Conservation (phyloP, 768 basidiomycete genomes). For the Russula lepida region DNA sequence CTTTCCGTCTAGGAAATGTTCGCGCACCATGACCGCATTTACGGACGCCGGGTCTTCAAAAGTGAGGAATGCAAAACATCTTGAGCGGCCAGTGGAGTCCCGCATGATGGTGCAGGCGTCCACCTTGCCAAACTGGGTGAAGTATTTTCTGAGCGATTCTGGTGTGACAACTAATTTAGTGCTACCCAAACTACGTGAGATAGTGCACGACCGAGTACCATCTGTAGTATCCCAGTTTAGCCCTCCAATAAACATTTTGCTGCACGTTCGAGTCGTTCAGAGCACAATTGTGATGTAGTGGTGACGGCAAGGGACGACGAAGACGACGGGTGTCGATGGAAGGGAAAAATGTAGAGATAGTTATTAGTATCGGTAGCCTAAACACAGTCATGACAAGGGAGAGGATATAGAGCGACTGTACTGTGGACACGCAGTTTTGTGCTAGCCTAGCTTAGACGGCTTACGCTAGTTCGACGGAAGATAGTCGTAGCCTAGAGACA, state of each 20-base stretch:
- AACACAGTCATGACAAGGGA: constrained; percentile 48
- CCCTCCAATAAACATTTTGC: constrained; percentile 99
- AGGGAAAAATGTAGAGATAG: constrained; percentile 40
- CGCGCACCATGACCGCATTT: constrained; percentile 87
- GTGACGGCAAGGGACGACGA: constrained; percentile 10
- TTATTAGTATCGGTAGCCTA: constrained; percentile 73
- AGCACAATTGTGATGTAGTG: constrained; percentile 12
- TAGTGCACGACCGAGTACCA: constrained; percentile 51
- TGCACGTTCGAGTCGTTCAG: constrained; percentile 31
- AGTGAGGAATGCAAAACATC: constrained; percentile 96
- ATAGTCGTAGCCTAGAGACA: constrained; percentile 22
- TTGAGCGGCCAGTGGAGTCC: constrained; percentile 82
- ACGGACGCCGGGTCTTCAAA: constrained; percentile 88
- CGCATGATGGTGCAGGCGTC: constrained; percentile 98
- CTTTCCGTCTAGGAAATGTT: constrained; percentile 92
- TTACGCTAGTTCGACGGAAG: constrained; percentile 23
- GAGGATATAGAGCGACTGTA: constrained; percentile 54
- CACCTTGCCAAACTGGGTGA: constrained; percentile 90
- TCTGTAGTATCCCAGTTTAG: constrained; percentile 99
- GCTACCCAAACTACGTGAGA: constrained; percentile 31
- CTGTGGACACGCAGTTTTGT: constrained; percentile 39
- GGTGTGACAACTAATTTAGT: constrained; percentile 29
- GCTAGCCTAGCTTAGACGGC: constrained; percentile 52
- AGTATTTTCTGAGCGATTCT: constrained; percentile 77
- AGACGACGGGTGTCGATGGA: constrained; percentile 21